Evolutionary conservation across 1,139 yeast species (phyloP).

Genomic region (Eremothecium cymbalariae): DNA sequence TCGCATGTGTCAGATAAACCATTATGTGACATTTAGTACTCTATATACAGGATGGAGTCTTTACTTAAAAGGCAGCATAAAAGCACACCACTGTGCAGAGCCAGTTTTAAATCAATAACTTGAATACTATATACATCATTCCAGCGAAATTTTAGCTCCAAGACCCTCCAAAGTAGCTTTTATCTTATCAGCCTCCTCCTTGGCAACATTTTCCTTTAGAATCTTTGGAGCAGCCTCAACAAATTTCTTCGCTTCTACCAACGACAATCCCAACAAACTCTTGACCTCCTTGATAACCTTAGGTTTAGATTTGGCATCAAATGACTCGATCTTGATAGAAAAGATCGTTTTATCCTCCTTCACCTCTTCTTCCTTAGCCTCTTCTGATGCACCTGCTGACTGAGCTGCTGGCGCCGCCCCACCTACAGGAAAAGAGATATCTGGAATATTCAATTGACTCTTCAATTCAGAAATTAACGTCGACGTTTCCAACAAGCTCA

Average conservation of each 20-base stretch:
- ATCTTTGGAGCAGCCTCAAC: constrained; percentile 97
- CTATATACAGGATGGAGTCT: constrained; percentile 7
- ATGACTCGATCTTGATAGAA: constrained; percentile 82
- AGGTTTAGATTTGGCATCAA: constrained; percentile 93
- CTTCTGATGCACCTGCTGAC: constrained; percentile 64
- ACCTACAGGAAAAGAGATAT: constrained; percentile 76
- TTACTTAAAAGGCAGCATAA: no score
- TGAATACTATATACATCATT: constrained; percentile 38
- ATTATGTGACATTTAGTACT: constrained; percentile 4
- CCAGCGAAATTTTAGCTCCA: constrained; percentile 88
- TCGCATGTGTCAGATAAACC: no score
- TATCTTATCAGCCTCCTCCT: constrained; percentile 70
- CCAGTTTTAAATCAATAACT: no score
- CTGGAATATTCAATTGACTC: constrained; percentile 82
- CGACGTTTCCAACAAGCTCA: constrained; percentile 87
- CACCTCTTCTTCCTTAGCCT: constrained; percentile 69
- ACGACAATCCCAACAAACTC: constrained; percentile 78
- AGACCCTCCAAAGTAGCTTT: constrained; percentile 87
- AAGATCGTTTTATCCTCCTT: constrained; percentile 92
- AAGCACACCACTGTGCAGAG: no score
- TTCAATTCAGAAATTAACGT: constrained; percentile 76
- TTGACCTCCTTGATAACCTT: constrained; percentile 97
- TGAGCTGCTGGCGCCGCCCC: constrained; percentile 50
- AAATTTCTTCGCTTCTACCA: constrained; percentile 94
- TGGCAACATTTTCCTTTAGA: constrained; percentile 52